Evolutionary conservation across 805 yeast species (phyloP).

Genomic region (Metschnikowia picachoensis): DNA sequence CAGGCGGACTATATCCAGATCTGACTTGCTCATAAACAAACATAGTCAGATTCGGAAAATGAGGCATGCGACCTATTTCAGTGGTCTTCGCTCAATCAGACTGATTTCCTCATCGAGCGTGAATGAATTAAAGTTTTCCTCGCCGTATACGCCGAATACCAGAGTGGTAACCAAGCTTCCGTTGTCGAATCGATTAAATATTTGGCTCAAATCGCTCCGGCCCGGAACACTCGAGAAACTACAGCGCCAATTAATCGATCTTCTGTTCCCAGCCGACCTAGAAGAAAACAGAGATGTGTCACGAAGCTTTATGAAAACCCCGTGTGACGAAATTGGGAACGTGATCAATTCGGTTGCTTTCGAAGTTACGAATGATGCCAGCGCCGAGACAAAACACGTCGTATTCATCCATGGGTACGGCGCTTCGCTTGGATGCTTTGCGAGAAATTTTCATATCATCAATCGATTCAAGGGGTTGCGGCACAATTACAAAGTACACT

Average conservation of each 20-base stretch:
- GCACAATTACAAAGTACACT: constrained; percentile 44
- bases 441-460: constrained; percentile 46
- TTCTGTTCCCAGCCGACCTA: constrained; percentile 26
- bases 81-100: background rate
- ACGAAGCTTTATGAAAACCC: constrained; percentile 16
- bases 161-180: constrained; percentile 10
- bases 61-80: background rate
- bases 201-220: constrained; percentile 23
- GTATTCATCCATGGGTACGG: constrained; percentile 59
- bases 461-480: constrained; percentile 24
- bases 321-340: constrained; percentile 25
- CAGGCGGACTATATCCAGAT: background rate
- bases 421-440: constrained; percentile 54
- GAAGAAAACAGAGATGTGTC: constrained; percentile 23
- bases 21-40: background rate
- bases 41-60: too few relatives aligned
- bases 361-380: constrained; percentile 25
- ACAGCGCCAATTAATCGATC: constrained; percentile 33
- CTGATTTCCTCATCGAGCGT: background rate
- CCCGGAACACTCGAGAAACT: constrained; percentile 25
- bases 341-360: constrained; percentile 35
- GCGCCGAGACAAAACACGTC: constrained; percentile 31
- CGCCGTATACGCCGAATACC: constrained; percentile 11
- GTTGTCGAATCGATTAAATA: constrained; percentile 6
- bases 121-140: constrained; percentile 8